Evolutionary conservation across 2,329 filamentous ascomycete species (phyloP).

Genomic region (Xylariaceae sp.): DNA sequence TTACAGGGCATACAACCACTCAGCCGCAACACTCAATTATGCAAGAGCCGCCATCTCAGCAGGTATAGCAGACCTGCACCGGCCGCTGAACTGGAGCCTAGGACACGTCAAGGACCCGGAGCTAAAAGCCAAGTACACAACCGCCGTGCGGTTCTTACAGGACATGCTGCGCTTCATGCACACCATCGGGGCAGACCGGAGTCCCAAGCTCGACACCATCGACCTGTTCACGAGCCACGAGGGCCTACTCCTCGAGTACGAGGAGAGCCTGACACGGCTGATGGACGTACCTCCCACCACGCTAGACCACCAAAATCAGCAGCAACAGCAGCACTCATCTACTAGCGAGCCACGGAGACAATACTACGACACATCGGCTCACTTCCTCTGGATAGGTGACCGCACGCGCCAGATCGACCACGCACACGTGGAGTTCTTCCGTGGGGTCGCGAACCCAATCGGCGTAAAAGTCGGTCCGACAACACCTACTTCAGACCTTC

Average conservation of each 20-base stretch:
- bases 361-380: constrained; percentile 93
- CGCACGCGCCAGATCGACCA: constrained; percentile 92
- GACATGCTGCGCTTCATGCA: constrained; percentile 94
- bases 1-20: constrained; percentile 89
- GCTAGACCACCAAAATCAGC: constrained; percentile 33
- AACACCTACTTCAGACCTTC: constrained; percentile 78
- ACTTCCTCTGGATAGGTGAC: constrained; percentile 99
- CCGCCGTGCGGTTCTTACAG: constrained; percentile 84
- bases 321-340: constrained; percentile 39
- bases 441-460: constrained; percentile 93
- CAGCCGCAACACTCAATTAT: constrained; percentile 93
- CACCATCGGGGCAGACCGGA: constrained; percentile 88
- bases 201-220: constrained; percentile 84
- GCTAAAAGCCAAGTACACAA: constrained; percentile 84
- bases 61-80: constrained; percentile 92
- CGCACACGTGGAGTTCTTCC: constrained; percentile 96
- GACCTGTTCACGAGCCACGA: constrained; percentile 97
- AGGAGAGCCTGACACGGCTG: constrained; percentile 82
- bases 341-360: constrained; percentile 57
- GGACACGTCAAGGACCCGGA: constrained; percentile 86
- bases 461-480: constrained; percentile 95
- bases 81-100: constrained; percentile 91
- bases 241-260: constrained; percentile 91
- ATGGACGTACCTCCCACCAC: constrained; percentile 66
- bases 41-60: constrained; percentile 82